phyloP scores from a whole-genome alignment of 1,284 basidiomycete genomes.

The Thelephora terrestris region DNA sequence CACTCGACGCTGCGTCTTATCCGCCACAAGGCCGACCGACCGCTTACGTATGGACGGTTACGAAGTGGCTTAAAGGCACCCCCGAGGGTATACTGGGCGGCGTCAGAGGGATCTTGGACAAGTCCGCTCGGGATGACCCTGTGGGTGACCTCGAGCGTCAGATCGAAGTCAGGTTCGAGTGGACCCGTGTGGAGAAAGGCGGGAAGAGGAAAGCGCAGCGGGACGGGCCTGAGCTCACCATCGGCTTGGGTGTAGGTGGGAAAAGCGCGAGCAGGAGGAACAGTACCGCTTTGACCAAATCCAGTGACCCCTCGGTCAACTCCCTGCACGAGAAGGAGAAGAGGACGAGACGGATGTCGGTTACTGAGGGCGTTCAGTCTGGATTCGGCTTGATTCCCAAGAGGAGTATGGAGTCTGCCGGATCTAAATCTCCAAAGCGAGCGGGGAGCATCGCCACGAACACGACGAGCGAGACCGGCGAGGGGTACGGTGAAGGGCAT shows the following conservation, averaged over 20 bases:
- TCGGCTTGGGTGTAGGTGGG: slow-evolving; percentile 7
- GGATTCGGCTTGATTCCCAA: slow-evolving; percentile 3
- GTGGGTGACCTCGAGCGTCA: slow-evolving; percentile 15
- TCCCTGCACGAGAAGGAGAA: slow-evolving; percentile 8
- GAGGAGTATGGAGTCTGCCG: slow-evolving; percentile 12
- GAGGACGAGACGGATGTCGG: background rate
- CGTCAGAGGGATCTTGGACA: slow-evolving; percentile 27
- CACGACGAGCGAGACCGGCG: slow-evolving; percentile 12
- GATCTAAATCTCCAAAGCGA: slow-evolving; percentile 15
- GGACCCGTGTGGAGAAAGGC: slow-evolving; percentile 44
- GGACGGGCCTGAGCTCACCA: slow-evolving; percentile 9
- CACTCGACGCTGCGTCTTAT: slow-evolving; percentile 29
- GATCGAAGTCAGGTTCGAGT: slow-evolving; percentile 67
- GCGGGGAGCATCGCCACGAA: slow-evolving; percentile 11
- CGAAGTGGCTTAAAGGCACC: slow-evolving; percentile 65
- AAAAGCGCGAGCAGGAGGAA: slow-evolving; percentile 10
- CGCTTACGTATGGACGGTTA: slow-evolving; percentile 77
- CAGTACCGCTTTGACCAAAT: slow-evolving; percentile 11
- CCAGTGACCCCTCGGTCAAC: slow-evolving; percentile 18
- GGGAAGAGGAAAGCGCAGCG: slow-evolving; percentile 20
- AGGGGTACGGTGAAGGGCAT: slow-evolving; percentile 10
- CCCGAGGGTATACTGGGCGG: slow-evolving; percentile 28
- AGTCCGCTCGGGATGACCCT: slow-evolving; percentile 4
- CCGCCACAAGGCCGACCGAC: slow-evolving; percentile 37
- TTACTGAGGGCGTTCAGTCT: background rate